phyloP scores from a whole-genome alignment of 2,329 filamentous ascomycete species.

The Celoporthe dispersa region DNA sequence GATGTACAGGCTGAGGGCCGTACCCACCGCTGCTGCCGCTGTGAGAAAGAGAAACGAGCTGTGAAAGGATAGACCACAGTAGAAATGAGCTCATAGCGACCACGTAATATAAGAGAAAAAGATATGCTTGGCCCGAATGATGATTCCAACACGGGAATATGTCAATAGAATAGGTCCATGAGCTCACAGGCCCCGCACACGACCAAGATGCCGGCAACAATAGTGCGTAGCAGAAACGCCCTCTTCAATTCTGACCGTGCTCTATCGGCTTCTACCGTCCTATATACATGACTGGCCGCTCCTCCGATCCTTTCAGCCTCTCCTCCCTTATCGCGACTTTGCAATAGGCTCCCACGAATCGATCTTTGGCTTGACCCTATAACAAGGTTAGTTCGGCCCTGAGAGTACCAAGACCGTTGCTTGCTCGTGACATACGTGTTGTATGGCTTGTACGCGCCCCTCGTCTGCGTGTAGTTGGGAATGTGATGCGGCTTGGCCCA shows the following conservation, averaged over 20 bases:
- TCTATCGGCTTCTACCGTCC: constrained; percentile 12
- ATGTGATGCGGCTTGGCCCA: constrained; percentile 78
- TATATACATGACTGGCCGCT: constrained; percentile 30
- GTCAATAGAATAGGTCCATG: neutral
- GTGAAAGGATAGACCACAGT: constrained; percentile 29
- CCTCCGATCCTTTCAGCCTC: neutral
- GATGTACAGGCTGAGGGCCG: constrained; percentile 51
- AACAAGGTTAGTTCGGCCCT: neutral
- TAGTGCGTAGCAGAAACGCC: neutral
- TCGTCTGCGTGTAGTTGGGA: constrained; percentile 75
- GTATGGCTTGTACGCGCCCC: constrained; percentile 88
- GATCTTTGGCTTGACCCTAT: constrained; percentile 41
- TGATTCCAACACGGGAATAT: neutral
- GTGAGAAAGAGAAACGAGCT: constrained; percentile 49
- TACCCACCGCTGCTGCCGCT: constrained; percentile 31
- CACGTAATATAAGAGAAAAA: neutral
- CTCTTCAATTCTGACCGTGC: neutral
- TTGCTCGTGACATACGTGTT: constrained; percentile 75
- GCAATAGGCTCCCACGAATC: constrained; percentile 40
- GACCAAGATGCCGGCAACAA: neutral
- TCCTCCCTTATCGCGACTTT: constrained; percentile 21
- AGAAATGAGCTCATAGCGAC: neutral
- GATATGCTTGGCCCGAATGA: neutral
- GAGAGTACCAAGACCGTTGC: neutral
- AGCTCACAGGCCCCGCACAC: neutral